Percentiles rank a stretch among this genome's conserved stretches.
Evolutionary conservation across 2,329 filamentous ascomycete species (phyloP).

Genomic region (Beauveria bassiana): DNA sequence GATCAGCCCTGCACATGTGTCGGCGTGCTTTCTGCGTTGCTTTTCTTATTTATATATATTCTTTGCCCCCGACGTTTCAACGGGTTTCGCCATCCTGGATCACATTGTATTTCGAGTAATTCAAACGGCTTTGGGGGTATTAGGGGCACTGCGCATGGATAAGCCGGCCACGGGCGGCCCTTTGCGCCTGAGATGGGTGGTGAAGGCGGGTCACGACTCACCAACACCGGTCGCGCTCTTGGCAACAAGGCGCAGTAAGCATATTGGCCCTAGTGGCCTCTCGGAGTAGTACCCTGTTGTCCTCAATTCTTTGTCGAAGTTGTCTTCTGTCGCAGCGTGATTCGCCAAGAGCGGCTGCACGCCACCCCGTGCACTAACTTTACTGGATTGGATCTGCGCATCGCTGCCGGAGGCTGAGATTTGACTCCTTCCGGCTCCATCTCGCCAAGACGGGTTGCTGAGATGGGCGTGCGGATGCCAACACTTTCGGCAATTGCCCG

Average conservation of each 20-base stretch:
- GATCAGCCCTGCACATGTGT: neutral
- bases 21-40: neutral
- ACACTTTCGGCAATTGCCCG: neutral
- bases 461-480: neutral
- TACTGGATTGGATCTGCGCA: slow-evolving; percentile 2
- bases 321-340: neutral
- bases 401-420: slow-evolving; percentile 4
- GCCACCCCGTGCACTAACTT: neutral
- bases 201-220: neutral
- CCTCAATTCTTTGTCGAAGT: neutral
- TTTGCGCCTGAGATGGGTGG: neutral
- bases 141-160: neutral
- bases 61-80: neutral
- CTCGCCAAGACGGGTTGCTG: neutral
- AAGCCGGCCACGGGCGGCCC: neutral
- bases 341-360: neutral
- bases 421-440: neutral
- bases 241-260: slow-evolving; percentile 9
- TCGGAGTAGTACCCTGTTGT: neutral
- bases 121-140: too few species aligned
- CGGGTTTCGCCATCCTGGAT: neutral
- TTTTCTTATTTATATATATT: neutral
- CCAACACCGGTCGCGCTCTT: neutral
- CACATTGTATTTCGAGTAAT: neutral
- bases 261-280: neutral